A percentile compares a stretch with the other conserved stretches of the same genome.
Evolutionary conservation across 805 yeast species (phyloP).

Genomic region (Hagleromyces aurorensis): DNA sequence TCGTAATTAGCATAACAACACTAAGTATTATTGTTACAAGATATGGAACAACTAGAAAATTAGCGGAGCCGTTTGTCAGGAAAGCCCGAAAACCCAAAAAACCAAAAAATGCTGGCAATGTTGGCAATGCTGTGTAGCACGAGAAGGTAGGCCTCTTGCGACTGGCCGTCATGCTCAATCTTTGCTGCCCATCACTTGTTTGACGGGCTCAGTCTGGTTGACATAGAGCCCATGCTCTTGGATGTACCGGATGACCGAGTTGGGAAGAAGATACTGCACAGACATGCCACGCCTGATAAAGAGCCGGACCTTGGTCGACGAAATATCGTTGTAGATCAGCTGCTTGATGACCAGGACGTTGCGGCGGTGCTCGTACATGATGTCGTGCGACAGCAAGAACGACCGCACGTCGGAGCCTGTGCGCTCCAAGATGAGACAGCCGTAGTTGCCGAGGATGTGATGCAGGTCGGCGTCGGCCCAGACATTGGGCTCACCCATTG

Average conservation of each 20-base stretch:
- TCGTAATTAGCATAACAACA: neutral
- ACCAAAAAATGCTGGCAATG: neutral
- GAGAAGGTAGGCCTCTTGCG: no score
- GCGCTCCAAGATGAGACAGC: conserved; percentile 92
- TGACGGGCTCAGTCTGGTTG: conserved; percentile 87
- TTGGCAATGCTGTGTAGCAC: no score
- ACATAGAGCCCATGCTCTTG: conserved; percentile 85
- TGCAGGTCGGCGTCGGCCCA: conserved; percentile 96
- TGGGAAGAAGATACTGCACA: conserved; percentile 89
- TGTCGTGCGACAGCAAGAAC: conserved; percentile 86
- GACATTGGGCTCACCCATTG: conserved; percentile 99
- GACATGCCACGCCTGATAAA: conserved; percentile 94
- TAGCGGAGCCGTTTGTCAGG: conserved; percentile 1
- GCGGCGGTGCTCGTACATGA: conserved; percentile 93
- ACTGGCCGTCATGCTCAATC: conserved; percentile 18
- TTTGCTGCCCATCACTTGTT: conserved; percentile 58
- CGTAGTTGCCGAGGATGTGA: conserved; percentile 91
- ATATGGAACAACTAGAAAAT: neutral
- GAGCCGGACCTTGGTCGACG: conserved; percentile 88
- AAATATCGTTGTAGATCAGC: conserved; percentile 90
- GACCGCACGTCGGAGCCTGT: conserved; percentile 95
- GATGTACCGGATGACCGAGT: conserved; percentile 88
- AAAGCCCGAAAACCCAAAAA: neutral
- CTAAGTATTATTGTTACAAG: neutral
- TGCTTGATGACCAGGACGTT: conserved; percentile 93